Evolutionary conservation across 2,329 filamentous ascomycete species (phyloP).

Genomic region (Aspergillus chevalieri): DNA sequence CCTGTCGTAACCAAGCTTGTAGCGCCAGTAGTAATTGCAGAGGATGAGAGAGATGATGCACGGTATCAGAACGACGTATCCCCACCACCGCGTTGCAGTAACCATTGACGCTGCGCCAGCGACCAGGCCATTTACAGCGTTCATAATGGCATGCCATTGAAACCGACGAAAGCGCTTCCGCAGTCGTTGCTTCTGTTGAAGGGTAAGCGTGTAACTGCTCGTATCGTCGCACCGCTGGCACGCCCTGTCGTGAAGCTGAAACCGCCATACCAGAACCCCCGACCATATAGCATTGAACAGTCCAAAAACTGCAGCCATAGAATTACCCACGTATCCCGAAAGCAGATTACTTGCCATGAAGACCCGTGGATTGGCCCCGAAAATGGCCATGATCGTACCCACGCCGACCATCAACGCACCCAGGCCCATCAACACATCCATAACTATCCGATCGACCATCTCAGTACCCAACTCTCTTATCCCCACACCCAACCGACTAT

Average conservation of each 20-base stretch:
- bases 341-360: constrained; percentile 48
- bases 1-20: constrained; percentile 43
- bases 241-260: constrained; percentile 32
- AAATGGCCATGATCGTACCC: constrained; percentile 52
- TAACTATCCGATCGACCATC: constrained; percentile 44
- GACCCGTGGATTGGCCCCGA: constrained; percentile 39
- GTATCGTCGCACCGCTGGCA: constrained; percentile 8
- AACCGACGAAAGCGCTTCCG: constrained; percentile 36
- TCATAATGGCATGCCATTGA: constrained; percentile 41
- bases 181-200: constrained; percentile 24
- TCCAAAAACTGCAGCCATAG: constrained; percentile 45
- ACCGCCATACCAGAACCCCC: constrained; percentile 36
- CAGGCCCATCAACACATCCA: constrained; percentile 48
- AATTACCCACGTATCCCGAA: constrained; percentile 52
- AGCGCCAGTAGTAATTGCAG: constrained; percentile 47
- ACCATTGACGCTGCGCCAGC: constrained; percentile 47
- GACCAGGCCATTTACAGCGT: constrained; percentile 42
- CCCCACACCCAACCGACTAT: constrained; percentile 41
- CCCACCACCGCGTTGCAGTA: constrained; percentile 49
- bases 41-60: constrained; percentile 44
- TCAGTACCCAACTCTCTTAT: constrained; percentile 48
- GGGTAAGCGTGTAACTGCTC: constrained; percentile 17
- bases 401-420: constrained; percentile 46
- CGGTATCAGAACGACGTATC: constrained; percentile 47
- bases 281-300: constrained; percentile 48